Conservation (phyloP, 176 grass and related monocot species). For the Alopecurus myosuroides region DNA sequence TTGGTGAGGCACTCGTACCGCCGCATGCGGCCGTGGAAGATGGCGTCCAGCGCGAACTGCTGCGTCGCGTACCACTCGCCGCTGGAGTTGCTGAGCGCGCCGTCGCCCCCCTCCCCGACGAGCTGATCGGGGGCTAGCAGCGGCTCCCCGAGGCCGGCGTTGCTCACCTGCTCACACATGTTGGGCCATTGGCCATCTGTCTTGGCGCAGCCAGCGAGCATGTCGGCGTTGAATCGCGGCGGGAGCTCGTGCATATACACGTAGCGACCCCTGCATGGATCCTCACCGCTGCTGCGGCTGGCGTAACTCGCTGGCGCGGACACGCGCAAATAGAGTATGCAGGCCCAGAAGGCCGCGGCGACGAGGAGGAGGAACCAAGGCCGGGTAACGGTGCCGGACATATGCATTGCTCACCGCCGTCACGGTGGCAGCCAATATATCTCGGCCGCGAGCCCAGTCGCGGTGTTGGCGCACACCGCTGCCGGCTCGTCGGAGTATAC, state of each 20-base stretch:
- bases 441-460: no score
- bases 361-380: constrained; percentile 11
- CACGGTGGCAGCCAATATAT: no score
- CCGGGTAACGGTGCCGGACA: constrained; percentile 1
- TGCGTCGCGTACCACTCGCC: constrained; percentile 52
- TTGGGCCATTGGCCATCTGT: constrained; percentile 25
- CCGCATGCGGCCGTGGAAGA: constrained; percentile 63
- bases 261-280: constrained; percentile 46
- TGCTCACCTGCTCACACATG: constrained; percentile 48
- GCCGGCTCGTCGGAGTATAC: no score
- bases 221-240: constrained; percentile 51
- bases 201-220: constrained; percentile 36
- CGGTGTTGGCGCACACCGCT: no score
- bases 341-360: constrained; percentile 17
- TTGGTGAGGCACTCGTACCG: constrained; percentile 58
- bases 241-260: constrained; percentile 50
- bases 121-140: neutral
- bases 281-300: neutral
- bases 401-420: neutral
- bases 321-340: constrained; percentile 4
- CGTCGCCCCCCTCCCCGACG: constrained; percentile 10
- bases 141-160: constrained; percentile 45
- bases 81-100: constrained; percentile 28
- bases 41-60: constrained; percentile 50
- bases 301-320: neutral